Base-by-base conservation (phyloP, 306 rosid species). In the Inga leiocalycina region DNA sequence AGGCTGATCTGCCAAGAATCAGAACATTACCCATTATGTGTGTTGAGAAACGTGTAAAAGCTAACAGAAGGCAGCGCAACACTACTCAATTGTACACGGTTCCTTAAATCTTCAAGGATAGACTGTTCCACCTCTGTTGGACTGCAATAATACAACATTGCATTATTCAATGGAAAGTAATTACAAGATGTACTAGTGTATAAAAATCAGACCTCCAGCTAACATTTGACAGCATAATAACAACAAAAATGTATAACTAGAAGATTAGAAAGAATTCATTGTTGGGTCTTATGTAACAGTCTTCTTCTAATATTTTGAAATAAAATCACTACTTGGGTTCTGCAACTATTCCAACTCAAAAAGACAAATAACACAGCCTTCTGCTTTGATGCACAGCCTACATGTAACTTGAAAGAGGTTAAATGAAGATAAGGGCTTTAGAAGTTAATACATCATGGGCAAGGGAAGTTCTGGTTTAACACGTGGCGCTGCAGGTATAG, bases 71-170 rank as follows among this genome's bases (percentile, higher is more conserved):
- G 99, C 78, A 97, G 88, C 48, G 97, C 97, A 75, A 87, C 91
- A 86, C 88, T 89, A 79, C 92, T 97, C 87, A 97, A 90, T 89
- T 97, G 98, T 80, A 97, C 99, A 74, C 99, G 95, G 87, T 90
- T 97, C 89, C 98, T 90, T 71, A 96, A 90, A 88, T 96, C 99
- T 57, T 96, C 99, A 83, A 96, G 95, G 84, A 96, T 94, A 71
- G 95, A 94, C 74, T 94, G 97, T 76, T 97, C 99, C 74, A 94
- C 97, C 85, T 92, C 98, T 51, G 92, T 70, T 52, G 97, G 89
- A 83, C 99, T 97, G 91, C 76, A 88, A 87, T 12, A 85, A 83
- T 73, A 45, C 77, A 90, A 80, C 74, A 83, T 10, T 62, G 77
- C 43, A 46, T 74, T 70, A 77, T 54, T 79, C 65, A 88, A 68